These are phyloP conservation scores for Verticillium dahliae DNA, from an alignment of 2,329 filamentous ascomycete species.

Conservation along the genomic window DNA sequence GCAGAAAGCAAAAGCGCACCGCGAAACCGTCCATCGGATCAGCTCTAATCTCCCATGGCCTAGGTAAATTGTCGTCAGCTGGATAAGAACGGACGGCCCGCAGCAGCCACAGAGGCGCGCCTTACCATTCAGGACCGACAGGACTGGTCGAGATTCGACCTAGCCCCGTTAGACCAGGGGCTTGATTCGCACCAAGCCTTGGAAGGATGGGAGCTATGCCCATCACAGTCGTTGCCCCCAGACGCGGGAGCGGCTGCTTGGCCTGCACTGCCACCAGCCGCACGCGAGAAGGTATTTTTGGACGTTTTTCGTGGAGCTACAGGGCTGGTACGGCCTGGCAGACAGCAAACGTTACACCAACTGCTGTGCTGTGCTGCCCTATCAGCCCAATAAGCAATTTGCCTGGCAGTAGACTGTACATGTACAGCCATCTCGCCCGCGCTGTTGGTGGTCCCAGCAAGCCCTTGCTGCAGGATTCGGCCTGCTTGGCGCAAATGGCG, in stretches of 20 bases:
- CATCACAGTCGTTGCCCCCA: background rate
- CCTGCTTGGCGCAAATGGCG: background rate
- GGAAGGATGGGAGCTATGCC: background rate
- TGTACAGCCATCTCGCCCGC: background rate
- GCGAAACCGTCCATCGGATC: background rate
- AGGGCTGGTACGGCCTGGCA: background rate
- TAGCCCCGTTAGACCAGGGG: background rate
- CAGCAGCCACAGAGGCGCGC: background rate
- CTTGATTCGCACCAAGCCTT: background rate
- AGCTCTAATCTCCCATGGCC: background rate
- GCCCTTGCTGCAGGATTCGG: background rate
- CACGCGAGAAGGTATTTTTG: background rate
- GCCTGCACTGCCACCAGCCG: background rate
- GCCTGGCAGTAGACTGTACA: background rate
- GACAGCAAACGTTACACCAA: background rate
- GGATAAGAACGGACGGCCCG: background rate
- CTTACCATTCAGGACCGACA: background rate
- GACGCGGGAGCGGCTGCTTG: background rate
- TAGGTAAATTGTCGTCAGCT: background rate
- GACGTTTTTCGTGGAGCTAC: background rate
- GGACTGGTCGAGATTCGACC: background rate
- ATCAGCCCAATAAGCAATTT: background rate
- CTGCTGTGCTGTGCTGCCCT: background rate
- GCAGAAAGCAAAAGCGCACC: too few relatives aligned
- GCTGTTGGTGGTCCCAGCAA: background rate